Percentiles rank a stretch among this genome's conserved stretches.
Conservation (phyloP, 1,284 basidiomycete genomes). For the Heterobasidion annosum region DNA sequence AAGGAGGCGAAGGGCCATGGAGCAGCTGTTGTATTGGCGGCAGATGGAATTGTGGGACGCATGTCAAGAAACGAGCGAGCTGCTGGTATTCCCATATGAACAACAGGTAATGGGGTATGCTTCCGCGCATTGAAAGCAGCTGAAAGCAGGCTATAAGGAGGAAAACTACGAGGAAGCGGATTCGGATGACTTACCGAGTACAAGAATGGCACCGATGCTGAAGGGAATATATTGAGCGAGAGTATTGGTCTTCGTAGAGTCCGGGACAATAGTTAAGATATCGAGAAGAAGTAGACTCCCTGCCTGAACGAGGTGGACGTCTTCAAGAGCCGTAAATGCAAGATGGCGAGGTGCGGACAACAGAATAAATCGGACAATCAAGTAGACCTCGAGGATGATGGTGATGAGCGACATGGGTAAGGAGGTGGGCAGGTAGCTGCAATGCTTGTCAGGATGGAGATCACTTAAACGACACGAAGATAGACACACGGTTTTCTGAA, state of each 20-base stretch:
- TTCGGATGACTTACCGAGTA: constrained; percentile 24
- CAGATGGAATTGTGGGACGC: too few species aligned
- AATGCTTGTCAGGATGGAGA: background rate
- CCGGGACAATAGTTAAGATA: constrained; percentile 33
- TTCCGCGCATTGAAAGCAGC: constrained; percentile 9
- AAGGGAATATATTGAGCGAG: constrained; percentile 39
- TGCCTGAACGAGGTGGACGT: constrained; percentile 24
- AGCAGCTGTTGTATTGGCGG: too few species aligned
- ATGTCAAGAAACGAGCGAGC: background rate
- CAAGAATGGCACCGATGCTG: constrained; percentile 35
- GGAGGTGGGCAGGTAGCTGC: constrained; percentile 33
- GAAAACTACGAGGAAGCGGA: background rate
- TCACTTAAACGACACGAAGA: background rate
- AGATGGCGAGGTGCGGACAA: constrained; percentile 20
- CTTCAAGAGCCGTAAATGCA: constrained; percentile 15
- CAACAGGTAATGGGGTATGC: background rate
- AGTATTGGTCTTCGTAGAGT: constrained; percentile 25
- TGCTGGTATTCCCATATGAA: background rate
- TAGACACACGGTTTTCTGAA: background rate
- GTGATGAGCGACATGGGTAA: constrained; percentile 32
- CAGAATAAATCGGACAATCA: constrained; percentile 26
- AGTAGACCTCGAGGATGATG: constrained; percentile 32
- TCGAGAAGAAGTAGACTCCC: constrained; percentile 37
- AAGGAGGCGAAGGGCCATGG: too few species aligned
- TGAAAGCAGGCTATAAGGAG: background rate